Percentiles rank a stretch among this genome's conserved stretches.
Conservation (phyloP, 345 rosid genomes). For the Populus ilicifolia region DNA sequence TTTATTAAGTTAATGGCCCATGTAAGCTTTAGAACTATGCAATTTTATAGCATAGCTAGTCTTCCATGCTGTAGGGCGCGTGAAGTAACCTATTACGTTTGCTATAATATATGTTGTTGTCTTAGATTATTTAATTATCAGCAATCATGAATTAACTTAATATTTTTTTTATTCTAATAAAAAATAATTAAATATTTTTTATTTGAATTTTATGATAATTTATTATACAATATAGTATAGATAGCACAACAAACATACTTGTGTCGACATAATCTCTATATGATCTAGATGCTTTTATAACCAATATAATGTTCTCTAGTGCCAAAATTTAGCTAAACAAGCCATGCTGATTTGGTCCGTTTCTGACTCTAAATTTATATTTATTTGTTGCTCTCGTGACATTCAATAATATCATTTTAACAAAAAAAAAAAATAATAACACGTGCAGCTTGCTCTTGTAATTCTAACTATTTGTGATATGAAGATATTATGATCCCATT, state of each 20-base stretch:
- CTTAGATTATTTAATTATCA: background rate
- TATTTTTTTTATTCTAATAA: background rate
- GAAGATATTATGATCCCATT: background rate
- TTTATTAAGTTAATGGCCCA: too few species aligned
- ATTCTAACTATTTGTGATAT: background rate
- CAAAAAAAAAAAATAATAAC: background rate
- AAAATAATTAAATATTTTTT: too few species aligned
- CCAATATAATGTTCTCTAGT: background rate
- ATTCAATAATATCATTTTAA: conserved; percentile 3
- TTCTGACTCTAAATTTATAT: background rate
- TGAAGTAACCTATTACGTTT: too few species aligned
- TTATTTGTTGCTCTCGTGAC: background rate
- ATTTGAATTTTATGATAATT: too few species aligned
- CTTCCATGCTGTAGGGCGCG: fast-evolving
- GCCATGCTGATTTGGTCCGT: background rate
- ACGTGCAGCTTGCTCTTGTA: background rate
- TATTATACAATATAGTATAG: too few species aligned
- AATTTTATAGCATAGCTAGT: too few species aligned
- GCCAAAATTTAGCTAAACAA: background rate
- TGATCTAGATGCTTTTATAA: background rate
- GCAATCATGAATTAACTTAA: background rate
- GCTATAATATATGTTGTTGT: too few species aligned
- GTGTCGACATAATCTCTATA: background rate
- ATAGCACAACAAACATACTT: background rate
- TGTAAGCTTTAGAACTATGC: too few species aligned